Evolutionary conservation across 1,284 basidiomycete genomes (phyloP).

Genomic region (Moesziomyces parantarcticus): DNA sequence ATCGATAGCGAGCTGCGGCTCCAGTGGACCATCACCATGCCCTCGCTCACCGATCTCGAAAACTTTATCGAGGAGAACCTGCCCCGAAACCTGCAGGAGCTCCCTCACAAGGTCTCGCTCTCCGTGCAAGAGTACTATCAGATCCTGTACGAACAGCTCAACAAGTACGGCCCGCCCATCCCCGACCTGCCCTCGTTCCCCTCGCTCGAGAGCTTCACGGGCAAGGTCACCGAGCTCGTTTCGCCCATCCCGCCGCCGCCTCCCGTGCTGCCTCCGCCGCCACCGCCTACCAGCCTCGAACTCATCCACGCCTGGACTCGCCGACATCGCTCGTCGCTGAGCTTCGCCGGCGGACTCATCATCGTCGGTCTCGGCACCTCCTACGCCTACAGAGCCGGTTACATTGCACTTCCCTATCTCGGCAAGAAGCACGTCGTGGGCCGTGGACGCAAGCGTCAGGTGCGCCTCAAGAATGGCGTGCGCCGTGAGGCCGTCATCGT

Average conservation of each 20-base stretch:
- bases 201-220: conserved; percentile 38
- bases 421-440: conserved; percentile 31
- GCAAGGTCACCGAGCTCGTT: conserved; percentile 34
- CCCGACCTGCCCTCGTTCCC: conserved; percentile 42
- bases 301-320: conserved; percentile 23
- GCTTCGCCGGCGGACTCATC: conserved; percentile 25
- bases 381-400: conserved; percentile 35
- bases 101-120: conserved; percentile 53
- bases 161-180: conserved; percentile 53
- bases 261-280: conserved; percentile 39
- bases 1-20: background rate
- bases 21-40: conserved; percentile 37
- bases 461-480: conserved; percentile 45
- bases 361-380: conserved; percentile 44
- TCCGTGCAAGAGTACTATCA: conserved; percentile 54
- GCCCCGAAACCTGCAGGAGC: conserved; percentile 53
- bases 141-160: conserved; percentile 52
- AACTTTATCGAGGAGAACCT: conserved; percentile 58
- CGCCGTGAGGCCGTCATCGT: conserved; percentile 61
- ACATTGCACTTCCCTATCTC: conserved; percentile 37
- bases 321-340: conserved; percentile 21
- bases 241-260: conserved; percentile 22
- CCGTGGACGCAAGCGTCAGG: conserved; percentile 31
- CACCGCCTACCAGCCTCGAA: conserved; percentile 40
- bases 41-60: conserved; percentile 58